Evolutionary conservation across 345 rosid species (phyloP), one percentile per base, ranked within the genome.

Genomic region (Eucalyptus globulus): DNA sequence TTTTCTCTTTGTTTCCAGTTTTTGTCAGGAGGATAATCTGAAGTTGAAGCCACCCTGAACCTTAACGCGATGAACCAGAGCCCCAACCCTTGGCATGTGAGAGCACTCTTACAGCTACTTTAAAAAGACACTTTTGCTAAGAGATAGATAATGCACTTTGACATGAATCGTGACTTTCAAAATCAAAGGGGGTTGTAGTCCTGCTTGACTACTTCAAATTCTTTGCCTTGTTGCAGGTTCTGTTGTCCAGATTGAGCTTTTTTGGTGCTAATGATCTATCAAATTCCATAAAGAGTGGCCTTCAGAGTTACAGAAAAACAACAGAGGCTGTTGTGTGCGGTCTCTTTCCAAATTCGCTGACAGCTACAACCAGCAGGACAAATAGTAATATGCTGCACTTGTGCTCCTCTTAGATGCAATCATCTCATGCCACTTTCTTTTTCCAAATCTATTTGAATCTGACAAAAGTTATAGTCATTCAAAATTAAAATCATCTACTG

Each of bases 291-390:
- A 95, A 91, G 91, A 92, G 93, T 89, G 94, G 93, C 87, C 98
- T 98, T 87, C 89, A 76, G 89, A 92, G 62, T 89, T 98, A 98
- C 89, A 94, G 94, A 89, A 91, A 94, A 87, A 95, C 99, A 72
- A 99, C 99, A 9, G 99, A 95, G 92, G 96, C 96, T 91, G 98
- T 97, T 76, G 96, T 98, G 98, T 98, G 99, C 40, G 95, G 97
- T 37, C 95, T 97, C 89, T 72, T 98, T 86, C 97, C 98, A 26
- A 92, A 94, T 34, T 98, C 99, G 89, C 99, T 99, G 4, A 94
- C 97, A 11, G 98, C 98, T 72, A 98, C 99, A 67, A 43, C 60
- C 49, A 97, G 96, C 94, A 94, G 97, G 93, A 97, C 99, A 88
- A 95, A 92, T 0, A 91, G 99, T 97, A 96, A 91, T 40, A n/a